A percentile compares a stretch with the other conserved stretches of the same genome.
Evolutionary conservation across 306 rosid species (phyloP).

Genomic region (Rosa lucieae): DNA sequence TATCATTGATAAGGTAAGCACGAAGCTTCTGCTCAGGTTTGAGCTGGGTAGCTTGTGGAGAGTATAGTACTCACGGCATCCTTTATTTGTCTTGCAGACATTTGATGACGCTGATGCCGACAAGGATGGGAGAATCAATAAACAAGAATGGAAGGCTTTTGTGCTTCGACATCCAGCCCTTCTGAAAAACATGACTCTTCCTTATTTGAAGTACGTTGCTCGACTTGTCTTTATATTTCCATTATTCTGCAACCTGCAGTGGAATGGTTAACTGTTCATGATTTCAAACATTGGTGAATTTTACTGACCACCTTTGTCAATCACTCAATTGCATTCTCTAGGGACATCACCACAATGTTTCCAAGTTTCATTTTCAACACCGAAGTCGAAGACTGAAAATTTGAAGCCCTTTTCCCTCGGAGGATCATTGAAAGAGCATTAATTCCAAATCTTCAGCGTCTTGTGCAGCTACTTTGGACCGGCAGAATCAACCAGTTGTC

Average conservation of each 20-base stretch:
- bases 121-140: constrained; percentile 71
- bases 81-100: constrained; percentile 48
- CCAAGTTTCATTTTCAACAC: constrained; percentile 57
- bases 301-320: neutral
- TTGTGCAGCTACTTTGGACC: neutral
- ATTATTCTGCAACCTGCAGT: neutral
- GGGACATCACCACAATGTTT: constrained; percentile 58
- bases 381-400: constrained; percentile 42
- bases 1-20: constrained; percentile 60
- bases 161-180: constrained; percentile 56
- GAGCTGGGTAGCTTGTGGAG: neutral
- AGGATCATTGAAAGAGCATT: neutral
- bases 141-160: constrained; percentile 75
- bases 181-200: constrained; percentile 86
- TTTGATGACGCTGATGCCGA: constrained; percentile 69
- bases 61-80: neutral
- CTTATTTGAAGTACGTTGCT: constrained; percentile 68
- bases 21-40: neutral
- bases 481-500: neutral
- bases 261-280: neutral
- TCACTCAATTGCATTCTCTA: constrained; percentile 31
- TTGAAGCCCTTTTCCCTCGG: neutral
- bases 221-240: constrained; percentile 10
- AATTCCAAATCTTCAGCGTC: neutral
- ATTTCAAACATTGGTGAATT: neutral